Evolutionary conservation across 352 stramenopile species (phyloP).

Genomic region (Aphanomyces astaci): DNA sequence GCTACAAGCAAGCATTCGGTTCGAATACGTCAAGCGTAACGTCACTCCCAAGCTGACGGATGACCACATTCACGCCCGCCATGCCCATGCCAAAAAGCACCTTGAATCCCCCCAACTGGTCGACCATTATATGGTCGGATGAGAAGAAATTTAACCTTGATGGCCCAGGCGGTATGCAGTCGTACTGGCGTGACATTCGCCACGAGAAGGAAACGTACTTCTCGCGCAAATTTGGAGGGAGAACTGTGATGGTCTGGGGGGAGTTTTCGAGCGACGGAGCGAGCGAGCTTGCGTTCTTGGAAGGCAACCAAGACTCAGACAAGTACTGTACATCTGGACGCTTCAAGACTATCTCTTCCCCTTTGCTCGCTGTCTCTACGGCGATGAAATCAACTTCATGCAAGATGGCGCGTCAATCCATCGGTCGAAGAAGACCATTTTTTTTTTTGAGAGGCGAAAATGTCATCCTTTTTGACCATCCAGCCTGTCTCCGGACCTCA

Average conservation of each 20-base stretch:
- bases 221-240: too few species aligned
- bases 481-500: not conserved
- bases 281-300: not conserved
- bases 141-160: too few species aligned
- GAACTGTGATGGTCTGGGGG: slow-evolving; percentile 6
- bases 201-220: too few species aligned
- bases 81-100: too few species aligned
- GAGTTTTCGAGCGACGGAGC: not conserved
- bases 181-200: too few species aligned
- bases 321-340: not conserved
- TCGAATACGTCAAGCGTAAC: too few species aligned
- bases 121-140: too few species aligned
- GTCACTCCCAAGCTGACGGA: too few species aligned
- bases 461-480: not conserved
- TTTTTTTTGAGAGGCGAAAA: not conserved
- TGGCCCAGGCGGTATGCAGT: too few species aligned
- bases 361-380: not conserved
- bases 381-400: not conserved
- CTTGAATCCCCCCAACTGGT: too few species aligned
- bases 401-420: not conserved
- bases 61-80: too few species aligned
- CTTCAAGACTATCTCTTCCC: not conserved
- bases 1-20: too few species aligned
- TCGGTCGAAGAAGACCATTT: not conserved
- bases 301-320: not conserved